Percentiles rank a stretch among this genome's conserved stretches.
These are phyloP conservation scores for Zymoseptoria crescenta DNA, from an alignment of 2,329 filamentous ascomycete genomes.

Conservation along the genomic window DNA sequence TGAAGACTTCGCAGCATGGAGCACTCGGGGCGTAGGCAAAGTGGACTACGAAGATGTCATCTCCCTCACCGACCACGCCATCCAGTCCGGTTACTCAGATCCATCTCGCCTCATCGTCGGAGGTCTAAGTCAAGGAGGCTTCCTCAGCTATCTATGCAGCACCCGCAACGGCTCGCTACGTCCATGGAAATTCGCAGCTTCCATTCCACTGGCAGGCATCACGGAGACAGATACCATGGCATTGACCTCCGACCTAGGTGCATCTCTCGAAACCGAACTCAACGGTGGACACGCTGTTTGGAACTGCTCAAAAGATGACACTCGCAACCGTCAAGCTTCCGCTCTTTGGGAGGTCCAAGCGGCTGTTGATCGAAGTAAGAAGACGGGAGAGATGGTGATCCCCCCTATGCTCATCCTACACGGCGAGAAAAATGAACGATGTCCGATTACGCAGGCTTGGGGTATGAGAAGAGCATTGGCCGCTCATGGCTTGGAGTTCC, in stretches of 20 bases:
- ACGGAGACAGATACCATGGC: conserved; percentile 32
- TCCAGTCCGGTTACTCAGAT: conserved; percentile 29
- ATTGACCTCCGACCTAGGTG: conserved; percentile 28
- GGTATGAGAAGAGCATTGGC: conserved; percentile 28
- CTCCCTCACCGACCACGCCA: conserved; percentile 28
- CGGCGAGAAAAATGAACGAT: conserved; percentile 28
- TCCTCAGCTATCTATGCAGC: conserved; percentile 31
- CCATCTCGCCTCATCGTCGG: conserved; percentile 28
- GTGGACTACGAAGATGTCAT: conserved; percentile 35
- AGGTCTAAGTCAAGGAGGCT: conserved; percentile 35
- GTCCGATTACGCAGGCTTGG: conserved; percentile 30
- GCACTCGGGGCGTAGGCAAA: conserved; percentile 25
- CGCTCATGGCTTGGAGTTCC: conserved; percentile 23
- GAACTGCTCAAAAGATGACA: conserved; percentile 16
- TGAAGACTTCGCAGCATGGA: conserved; percentile 28
- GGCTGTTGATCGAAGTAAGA: conserved; percentile 11
- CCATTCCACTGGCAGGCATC: conserved; percentile 33
- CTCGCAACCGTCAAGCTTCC: conserved; percentile 15
- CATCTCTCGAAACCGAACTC: conserved; percentile 21
- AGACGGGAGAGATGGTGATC: conserved; percentile 12
- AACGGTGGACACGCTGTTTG: conserved; percentile 23
- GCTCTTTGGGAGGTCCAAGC: conserved; percentile 27
- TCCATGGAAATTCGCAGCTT: conserved; percentile 32
- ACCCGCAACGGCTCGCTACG: conserved; percentile 31
- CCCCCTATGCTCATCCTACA: conserved; percentile 32